Percentiles rank a stretch among this genome's conserved stretches.
Evolutionary conservation across 805 yeast species (phyloP).

Genomic region (Kurtzmaniella cleridarum): DNA sequence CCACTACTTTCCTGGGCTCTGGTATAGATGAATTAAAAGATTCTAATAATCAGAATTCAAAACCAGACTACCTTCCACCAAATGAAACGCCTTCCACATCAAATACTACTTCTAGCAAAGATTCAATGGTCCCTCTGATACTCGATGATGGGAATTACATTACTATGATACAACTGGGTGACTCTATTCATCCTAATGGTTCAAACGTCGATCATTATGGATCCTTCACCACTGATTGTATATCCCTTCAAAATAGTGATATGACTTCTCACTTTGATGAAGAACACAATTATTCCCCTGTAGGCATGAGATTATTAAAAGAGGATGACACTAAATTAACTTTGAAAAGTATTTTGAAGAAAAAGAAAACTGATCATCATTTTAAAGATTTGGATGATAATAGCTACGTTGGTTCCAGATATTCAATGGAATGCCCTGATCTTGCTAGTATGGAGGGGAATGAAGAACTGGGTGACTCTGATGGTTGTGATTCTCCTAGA

Average conservation of each 20-base stretch:
- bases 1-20: too few relatives aligned
- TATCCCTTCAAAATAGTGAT: slow-evolving; percentile 33
- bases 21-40: too few relatives aligned
- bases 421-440: neutral
- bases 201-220: slow-evolving; percentile 14
- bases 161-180: neutral
- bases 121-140: neutral
- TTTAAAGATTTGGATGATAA: slow-evolving; percentile 1
- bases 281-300: slow-evolving; percentile 2
- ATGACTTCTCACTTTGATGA: slow-evolving; percentile 24
- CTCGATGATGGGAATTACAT: slow-evolving; percentile 2
- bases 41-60: too few relatives aligned
- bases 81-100: neutral
- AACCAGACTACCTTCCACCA: neutral
- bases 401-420: slow-evolving; percentile 1
- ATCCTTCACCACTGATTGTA: slow-evolving; percentile 31
- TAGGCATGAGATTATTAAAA: slow-evolving; percentile 1
- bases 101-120: neutral
- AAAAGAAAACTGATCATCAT: neutral
- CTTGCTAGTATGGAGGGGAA: neutral
- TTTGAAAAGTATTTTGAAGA: slow-evolving; percentile 4
- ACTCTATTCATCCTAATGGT: neutral
- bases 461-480: neutral
- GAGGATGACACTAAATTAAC: slow-evolving; percentile 1
- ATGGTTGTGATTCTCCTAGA: neutral